Base-by-base conservation (phyloP, 2,329 filamentous ascomycete species). In the Juglanconis sp. region DNA sequence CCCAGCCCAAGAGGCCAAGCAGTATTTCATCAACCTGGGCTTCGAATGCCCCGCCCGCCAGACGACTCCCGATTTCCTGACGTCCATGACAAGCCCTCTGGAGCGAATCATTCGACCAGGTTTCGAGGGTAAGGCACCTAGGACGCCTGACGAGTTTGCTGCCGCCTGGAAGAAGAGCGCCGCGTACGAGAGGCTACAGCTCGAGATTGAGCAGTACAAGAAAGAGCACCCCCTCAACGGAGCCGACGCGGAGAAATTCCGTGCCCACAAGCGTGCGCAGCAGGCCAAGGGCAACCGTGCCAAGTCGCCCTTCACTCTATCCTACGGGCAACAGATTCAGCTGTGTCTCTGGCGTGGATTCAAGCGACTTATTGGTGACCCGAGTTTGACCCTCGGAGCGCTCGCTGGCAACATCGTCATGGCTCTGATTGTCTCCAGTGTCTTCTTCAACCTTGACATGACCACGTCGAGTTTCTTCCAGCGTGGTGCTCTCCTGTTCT, bases 271-370 rank as follows among this genome's bases (percentile, higher is more conserved):
- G 73, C 73, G 76, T 55, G 77, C 77, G 13, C 81, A 85, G 71
- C 83, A 86, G 70, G 81, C 85, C 65, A 82, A 79, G 69, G 69
- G 75, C 34, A 81, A 83, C 70, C 88, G 91, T 3, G 73, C 81
- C 53, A 85, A 85, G 71, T 96, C 91, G 1, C 92, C 93, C 0
- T 96, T 88, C 73, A 96, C 91, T 0, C 78, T 96, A 42, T 94
- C 91, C 0, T 90, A 88, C 65, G 54, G 62, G 4, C 87, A 93
- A 73, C 93, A 97, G 73, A 74, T 96, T 64, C 72, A 82, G 62
- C 85, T 97, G 11, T 96, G 92, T 71, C 77, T 96, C 53, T 87
- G 87, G 79, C 88, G 93, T 70, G 92, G 91, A 10, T 95, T 88
- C 77, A 84, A 86, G 69, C 86, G 93, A 56, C 79, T 96, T 7